Evolutionary conservation across 2,329 filamentous ascomycete genomes (phyloP), one percentile per base, ranked within the genome.

Genomic region (Fusarium acutatum): DNA sequence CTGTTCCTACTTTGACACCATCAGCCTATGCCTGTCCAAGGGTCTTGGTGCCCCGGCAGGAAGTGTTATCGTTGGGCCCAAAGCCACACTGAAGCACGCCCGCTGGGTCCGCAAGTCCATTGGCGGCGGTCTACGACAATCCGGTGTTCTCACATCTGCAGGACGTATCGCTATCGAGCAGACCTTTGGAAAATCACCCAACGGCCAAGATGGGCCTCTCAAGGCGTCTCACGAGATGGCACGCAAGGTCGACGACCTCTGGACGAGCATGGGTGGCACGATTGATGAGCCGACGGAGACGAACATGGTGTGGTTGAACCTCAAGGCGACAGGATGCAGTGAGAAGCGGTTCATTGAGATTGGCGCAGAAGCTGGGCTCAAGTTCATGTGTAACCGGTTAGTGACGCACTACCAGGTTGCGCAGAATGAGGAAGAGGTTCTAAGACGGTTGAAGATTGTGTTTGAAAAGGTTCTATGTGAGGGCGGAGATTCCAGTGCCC

Each of bases 271-370:
- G 58, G 94, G 94, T 9, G 94, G 94, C 3, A 89, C 88, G 81
- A 82, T 94, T 64, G 82, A 86, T 26, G 86, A 91, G 67, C 92
- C 93, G 0, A 91, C 93, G 3, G 91, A 97, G 79, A 97, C 94
- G n/a, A 97, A 97, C 83, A 97, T 97, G 93, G 90, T 94, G 38
- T 97, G 94, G 94, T 79, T 97, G 65, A 92, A 97, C 80, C 84
- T 96, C 22, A 87, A 90, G 35, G 87, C 87, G 3, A 88, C 89
- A 17, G 88, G 89, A 5, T 84, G 86, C 69, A 79, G 80, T 20
- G 69, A 58, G 11, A 79, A 79, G 61, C 80, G 78, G 43, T 83
- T 88, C 58, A 78, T 79, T 20, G 78, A 82, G 73, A 78, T 86
- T 37, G 84, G 83, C 11, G 77, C 78, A 53, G 83, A 83, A 38